Evolutionary conservation across 805 yeast genomes (phyloP).

Genomic region (Wickerhamiella cacticola): DNA sequence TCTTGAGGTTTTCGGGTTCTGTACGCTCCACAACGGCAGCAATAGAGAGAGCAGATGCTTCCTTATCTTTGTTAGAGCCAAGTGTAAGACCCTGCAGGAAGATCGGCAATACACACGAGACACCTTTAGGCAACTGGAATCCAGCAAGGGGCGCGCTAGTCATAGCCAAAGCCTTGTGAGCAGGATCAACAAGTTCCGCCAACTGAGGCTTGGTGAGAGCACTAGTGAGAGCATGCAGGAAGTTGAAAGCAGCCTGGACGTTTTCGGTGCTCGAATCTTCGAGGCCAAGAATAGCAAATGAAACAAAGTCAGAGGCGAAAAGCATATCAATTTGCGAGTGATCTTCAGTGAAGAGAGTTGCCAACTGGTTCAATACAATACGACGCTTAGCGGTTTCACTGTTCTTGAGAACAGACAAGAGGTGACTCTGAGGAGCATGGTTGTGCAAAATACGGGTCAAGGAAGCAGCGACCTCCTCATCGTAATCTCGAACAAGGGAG

Average conservation of each 20-base stretch:
- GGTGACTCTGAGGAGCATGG: conserved; percentile 34
- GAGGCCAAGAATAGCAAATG: conserved; percentile 55
- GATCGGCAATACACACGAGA: conserved; percentile 76
- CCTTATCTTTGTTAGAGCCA: conserved; percentile 75
- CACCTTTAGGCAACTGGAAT: conserved; percentile 57
- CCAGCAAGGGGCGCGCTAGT: conserved; percentile 62
- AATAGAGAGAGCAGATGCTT: conserved; percentile 75
- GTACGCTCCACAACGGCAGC: conserved; percentile 79
- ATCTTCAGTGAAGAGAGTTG: conserved; percentile 60
- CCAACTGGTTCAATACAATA: conserved; percentile 44
- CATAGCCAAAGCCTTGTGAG: conserved; percentile 55
- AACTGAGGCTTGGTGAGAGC: conserved; percentile 63
- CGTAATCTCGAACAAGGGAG: conserved; percentile 32
- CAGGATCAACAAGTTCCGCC: conserved; percentile 69
- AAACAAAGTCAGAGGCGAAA: conserved; percentile 64
- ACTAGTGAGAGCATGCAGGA: conserved; percentile 55
- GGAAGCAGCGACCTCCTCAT: conserved; percentile 34
- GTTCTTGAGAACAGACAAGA: conserved; percentile 61
- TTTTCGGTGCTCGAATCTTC: conserved; percentile 49
- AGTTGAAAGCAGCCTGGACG: conserved; percentile 51
- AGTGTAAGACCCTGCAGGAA: conserved; percentile 93
- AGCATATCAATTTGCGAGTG: conserved; percentile 33
- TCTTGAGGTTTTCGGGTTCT: conserved; percentile 63
- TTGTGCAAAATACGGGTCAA: conserved; percentile 66
- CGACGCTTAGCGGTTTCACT: conserved; percentile 53